Percentiles rank a stretch among this genome's conserved stretches.
Conservation (phyloP, 1,284 basidiomycete genomes). For the Ceratobasidium sp. region DNA sequence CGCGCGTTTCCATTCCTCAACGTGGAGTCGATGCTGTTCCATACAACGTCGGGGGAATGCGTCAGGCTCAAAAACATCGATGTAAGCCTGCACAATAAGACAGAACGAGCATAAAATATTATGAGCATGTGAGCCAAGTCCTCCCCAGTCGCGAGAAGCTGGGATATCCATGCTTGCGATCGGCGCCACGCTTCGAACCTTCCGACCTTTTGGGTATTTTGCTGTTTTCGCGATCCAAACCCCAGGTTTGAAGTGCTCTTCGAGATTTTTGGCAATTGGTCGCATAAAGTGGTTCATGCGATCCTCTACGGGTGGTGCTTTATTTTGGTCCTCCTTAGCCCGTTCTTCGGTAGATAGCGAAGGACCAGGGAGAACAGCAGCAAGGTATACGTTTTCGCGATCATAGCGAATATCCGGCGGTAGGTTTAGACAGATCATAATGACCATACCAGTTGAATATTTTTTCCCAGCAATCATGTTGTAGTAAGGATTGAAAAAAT, state of each 20-base stretch:
- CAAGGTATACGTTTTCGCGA: constrained; percentile 60
- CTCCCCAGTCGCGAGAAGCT: too few relatives aligned
- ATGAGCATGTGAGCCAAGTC: too few relatives aligned
- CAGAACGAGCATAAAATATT: too few relatives aligned
- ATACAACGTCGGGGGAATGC: too few relatives aligned
- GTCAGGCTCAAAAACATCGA: too few relatives aligned
- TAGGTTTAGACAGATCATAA: constrained; percentile 60
- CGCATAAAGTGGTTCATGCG: constrained; percentile 52
- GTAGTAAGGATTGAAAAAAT: constrained; percentile 54
- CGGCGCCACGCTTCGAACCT: too few relatives aligned
- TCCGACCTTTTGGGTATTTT: too few relatives aligned
- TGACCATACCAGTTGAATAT: constrained; percentile 57
- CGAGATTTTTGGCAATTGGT: neutral
- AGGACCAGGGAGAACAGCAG: constrained; percentile 58
- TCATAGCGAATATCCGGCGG: constrained; percentile 57
- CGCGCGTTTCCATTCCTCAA: neutral
- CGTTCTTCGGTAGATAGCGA: too few relatives aligned
- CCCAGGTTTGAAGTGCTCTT: constrained; percentile 50
- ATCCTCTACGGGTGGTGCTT: constrained; percentile 51
- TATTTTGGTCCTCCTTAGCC: too few relatives aligned
- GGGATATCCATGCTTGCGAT: too few relatives aligned
- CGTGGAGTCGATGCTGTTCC: too few relatives aligned
- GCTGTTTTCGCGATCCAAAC: constrained; percentile 38
- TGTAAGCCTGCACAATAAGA: too few relatives aligned
- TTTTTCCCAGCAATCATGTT: constrained; percentile 55